phyloP scores from a whole-genome alignment of 2,329 filamentous ascomycete genomes.

The Teratosphaeria pseudoeucalypti region DNA sequence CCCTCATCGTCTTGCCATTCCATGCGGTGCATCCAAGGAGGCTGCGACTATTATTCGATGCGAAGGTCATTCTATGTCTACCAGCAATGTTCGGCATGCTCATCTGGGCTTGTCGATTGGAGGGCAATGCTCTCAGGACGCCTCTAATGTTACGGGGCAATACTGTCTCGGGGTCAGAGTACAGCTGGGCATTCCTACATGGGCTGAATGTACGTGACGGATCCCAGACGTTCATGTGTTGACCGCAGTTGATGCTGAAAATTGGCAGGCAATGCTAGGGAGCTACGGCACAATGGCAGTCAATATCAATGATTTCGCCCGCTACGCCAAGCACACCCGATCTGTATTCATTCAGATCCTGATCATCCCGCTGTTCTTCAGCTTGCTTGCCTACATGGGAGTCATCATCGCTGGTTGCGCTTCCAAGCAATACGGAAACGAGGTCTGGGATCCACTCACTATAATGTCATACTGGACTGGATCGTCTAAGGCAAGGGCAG shows the following conservation, averaged over 20 bases:
- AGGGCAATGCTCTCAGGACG: slow-evolving; percentile 13
- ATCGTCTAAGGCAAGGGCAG: slow-evolving; percentile 10
- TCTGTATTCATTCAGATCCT: slow-evolving; percentile 13
- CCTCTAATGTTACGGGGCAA: slow-evolving; percentile 14
- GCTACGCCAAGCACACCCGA: slow-evolving; percentile 9
- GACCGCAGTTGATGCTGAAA: background rate
- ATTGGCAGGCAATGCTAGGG: slow-evolving; percentile 13
- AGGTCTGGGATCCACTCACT: slow-evolving; percentile 17
- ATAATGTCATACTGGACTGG: slow-evolving; percentile 15
- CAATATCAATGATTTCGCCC: slow-evolving; percentile 16
- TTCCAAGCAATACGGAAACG: slow-evolving; percentile 10
- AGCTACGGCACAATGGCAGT: slow-evolving; percentile 17
- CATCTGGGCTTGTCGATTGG: slow-evolving; percentile 7
- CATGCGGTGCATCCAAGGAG: background rate
- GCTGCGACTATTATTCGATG: slow-evolving; percentile 14
- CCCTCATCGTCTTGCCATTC: background rate
- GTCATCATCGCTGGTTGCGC: slow-evolving; percentile 20
- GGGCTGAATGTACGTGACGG: slow-evolving; percentile 14
- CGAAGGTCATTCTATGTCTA: slow-evolving; percentile 11
- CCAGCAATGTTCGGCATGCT: slow-evolving; percentile 15
- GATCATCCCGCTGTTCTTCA: slow-evolving; percentile 16
- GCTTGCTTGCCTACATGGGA: slow-evolving; percentile 18
- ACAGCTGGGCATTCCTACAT: slow-evolving; percentile 22
- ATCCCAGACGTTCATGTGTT: background rate
- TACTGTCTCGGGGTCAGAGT: slow-evolving; percentile 12